Evolutionary conservation across 2,329 filamentous ascomycete genomes (phyloP).

Genomic region (Corinectria fuckeliana): DNA sequence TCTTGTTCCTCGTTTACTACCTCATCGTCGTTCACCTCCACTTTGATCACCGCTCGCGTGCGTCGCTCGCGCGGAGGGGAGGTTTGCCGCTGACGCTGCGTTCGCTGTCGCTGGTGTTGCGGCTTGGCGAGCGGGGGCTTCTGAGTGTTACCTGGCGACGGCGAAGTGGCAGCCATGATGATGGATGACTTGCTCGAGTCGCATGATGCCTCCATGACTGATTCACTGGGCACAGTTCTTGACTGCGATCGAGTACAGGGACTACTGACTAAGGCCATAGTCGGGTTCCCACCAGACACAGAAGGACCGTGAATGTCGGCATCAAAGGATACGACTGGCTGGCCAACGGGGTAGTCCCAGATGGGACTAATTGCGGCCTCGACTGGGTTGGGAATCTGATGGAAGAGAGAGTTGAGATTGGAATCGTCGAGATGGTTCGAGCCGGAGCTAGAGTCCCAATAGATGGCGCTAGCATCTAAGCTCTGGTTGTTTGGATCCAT

Average conservation of each 20-base stretch:
- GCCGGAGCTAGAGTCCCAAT: not conserved
- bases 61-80: not conserved
- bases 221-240: constrained; percentile 3
- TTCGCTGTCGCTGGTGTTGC: not conserved
- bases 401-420: constrained; percentile 30
- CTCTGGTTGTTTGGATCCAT: constrained; percentile 19
- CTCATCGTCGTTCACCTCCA: constrained; percentile 23
- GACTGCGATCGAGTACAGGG: constrained; percentile 20
- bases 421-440: constrained; percentile 1
- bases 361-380: constrained; percentile 1
- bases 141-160: not conserved
- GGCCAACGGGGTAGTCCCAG: constrained; percentile 17
- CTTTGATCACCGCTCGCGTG: not conserved
- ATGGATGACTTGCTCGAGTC: constrained; percentile 32
- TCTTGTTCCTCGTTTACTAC: constrained; percentile 25
- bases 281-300: not conserved
- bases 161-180: constrained; percentile 9
- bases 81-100: constrained; percentile 1
- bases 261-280: not conserved
- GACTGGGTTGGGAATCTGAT: not conserved
- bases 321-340: not conserved
- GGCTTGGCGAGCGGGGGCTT: constrained; percentile 1
- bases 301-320: not conserved
- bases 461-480: not conserved
- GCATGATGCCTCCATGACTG: constrained; percentile 10